Evolutionary conservation across 2,329 filamentous ascomycete species (phyloP).

Genomic region (Rutstroemia sp.): DNA sequence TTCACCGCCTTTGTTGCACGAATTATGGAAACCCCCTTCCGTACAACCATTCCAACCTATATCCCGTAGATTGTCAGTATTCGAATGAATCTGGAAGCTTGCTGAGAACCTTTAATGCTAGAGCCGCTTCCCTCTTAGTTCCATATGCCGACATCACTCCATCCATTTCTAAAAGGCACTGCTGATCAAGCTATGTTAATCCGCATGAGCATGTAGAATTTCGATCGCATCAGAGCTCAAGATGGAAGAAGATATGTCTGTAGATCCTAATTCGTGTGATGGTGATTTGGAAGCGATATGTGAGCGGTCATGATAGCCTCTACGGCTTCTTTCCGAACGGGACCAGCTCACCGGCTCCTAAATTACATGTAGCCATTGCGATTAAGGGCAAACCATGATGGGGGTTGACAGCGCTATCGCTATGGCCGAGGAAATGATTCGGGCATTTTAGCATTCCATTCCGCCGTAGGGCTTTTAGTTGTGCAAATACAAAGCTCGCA

Average conservation of each 20-base stretch:
- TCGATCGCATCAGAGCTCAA: slow-evolving; percentile 32
- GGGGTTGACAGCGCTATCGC: slow-evolving; percentile 37
- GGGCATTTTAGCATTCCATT: slow-evolving; percentile 35
- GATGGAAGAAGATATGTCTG: slow-evolving; percentile 16
- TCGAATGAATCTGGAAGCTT: background rate
- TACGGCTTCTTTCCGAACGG: slow-evolving; percentile 37
- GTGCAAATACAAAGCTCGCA: slow-evolving; percentile 34
- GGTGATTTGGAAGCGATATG: slow-evolving; percentile 33
- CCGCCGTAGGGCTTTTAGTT: slow-evolving; percentile 32
- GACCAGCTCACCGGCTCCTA: slow-evolving; percentile 36
- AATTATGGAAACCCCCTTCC: no score
- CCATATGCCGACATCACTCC: slow-evolving; percentile 35
- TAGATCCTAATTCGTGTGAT: slow-evolving; percentile 10
- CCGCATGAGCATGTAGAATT: slow-evolving; percentile 35
- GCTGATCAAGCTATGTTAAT: slow-evolving; percentile 37
- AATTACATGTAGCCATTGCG: slow-evolving; percentile 30
- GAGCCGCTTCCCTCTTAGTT: slow-evolving; percentile 34
- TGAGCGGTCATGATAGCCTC: slow-evolving; percentile 40
- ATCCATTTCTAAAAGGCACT: slow-evolving; percentile 40
- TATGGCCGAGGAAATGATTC: slow-evolving; percentile 40
- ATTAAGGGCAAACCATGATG: slow-evolving; percentile 37
- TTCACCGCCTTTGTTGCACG: no score
- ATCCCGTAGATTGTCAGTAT: background rate
- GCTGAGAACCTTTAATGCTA: slow-evolving; percentile 30
- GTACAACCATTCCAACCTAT: slow-evolving; percentile 33